Evolutionary conservation across 805 yeast species (phyloP), one percentile per base, ranked within the genome.

Genomic region (Wickerhamomyces queroliae): DNA sequence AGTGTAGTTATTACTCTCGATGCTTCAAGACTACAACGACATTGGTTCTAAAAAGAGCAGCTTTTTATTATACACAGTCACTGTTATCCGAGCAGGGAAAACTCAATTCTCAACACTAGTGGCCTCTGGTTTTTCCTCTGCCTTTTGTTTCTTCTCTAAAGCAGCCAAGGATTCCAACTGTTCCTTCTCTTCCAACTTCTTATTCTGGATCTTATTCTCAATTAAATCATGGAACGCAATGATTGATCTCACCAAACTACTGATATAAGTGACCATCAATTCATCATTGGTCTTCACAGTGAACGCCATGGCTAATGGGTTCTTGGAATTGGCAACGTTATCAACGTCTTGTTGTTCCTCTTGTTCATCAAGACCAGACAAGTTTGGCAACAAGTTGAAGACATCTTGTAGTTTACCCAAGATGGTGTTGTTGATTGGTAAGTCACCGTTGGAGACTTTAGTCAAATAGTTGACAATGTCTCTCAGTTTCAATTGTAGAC

Each of bases 171-270:
- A 38, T 11, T 40, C 30, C 12, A 22, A 28, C 26, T 39, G 36
- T 31, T 44, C 46, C 36, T 55, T 55, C 40, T 63, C 66, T 38
- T 61, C 65, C 22, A 64, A 42, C 41, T 70, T 74, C 56, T 80
- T 82, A 61, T 89, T 89, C 51, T 85, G 87, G 49, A 93, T 80
- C 66, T 93, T 93, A 67, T 95, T 95, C 55, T 93, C 98, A 58
- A 93, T 93, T 62, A 93, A 74, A 61, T 93, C 95, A 63, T 93
- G 96, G 74, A 93, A 91, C 10, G 98, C 95, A 56, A 93, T 84
- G 53, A 95, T 90, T 6, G 98, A 85, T 58, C 98, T 77, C 19
- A 93, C 96, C 53, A 93, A 69, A 37, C 91, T 82, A 54, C 93
- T 78, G 48, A 93, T 79, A 60, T 95, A 95, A 20, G 93, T 78